Conservation (phyloP, 768 basidiomycete species). For the Rhizopogon vesiculosus region DNA sequence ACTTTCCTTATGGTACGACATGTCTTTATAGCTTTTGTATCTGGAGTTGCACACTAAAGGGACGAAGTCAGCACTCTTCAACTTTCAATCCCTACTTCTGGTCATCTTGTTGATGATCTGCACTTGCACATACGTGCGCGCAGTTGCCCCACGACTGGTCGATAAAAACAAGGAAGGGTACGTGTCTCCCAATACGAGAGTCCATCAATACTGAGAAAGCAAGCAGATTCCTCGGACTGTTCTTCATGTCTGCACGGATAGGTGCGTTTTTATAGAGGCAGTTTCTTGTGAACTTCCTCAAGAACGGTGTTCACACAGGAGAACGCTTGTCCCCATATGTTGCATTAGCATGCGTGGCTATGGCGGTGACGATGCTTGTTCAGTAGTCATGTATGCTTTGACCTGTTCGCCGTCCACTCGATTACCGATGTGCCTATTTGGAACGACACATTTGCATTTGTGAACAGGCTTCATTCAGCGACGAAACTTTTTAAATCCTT, state of each 20-base stretch:
- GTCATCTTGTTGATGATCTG: constrained; percentile 93
- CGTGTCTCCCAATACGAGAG: constrained; percentile 14
- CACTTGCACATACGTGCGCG: constrained; percentile 94
- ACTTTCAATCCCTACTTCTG: constrained; percentile 92
- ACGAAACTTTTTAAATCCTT: constrained; percentile 76
- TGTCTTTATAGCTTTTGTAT: neutral
- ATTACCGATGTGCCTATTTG: constrained; percentile 89
- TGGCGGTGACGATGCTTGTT: constrained; percentile 75
- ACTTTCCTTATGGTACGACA: neutral
- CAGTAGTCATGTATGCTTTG: constrained; percentile 33
- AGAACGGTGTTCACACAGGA: constrained; percentile 41
- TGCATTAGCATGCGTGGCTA: constrained; percentile 84
- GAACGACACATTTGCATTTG: constrained; percentile 96
- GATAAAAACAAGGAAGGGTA: constrained; percentile 96
- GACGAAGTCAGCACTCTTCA: constrained; percentile 87
- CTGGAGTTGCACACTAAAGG: neutral
- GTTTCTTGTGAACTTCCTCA: neutral
- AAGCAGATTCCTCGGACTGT: constrained; percentile 78
- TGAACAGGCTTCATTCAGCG: constrained; percentile 89
- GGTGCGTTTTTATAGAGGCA: constrained; percentile 46
- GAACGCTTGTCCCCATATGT: constrained; percentile 97
- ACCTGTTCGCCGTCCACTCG: constrained; percentile 70
- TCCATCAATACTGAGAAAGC: constrained; percentile 1
- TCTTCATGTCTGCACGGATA: constrained; percentile 95
- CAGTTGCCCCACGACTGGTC: constrained; percentile 83